Percentiles rank a stretch among this genome's conserved stretches.
phyloP scores from a whole-genome alignment of 805 yeast species.

The Ogataea paradorogensis region DNA sequence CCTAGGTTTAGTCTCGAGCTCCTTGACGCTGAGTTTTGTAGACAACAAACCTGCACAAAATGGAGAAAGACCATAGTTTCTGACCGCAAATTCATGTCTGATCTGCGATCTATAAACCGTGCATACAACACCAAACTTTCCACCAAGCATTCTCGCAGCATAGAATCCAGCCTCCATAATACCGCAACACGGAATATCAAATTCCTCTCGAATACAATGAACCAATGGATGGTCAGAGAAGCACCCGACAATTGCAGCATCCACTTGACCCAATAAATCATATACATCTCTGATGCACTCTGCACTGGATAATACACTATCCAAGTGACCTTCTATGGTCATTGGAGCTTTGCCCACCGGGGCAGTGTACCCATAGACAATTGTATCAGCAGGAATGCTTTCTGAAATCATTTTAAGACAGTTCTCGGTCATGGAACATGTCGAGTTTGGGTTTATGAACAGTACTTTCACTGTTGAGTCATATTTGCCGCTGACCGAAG shows the following conservation, averaged over 20 bases:
- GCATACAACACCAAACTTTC: constrained; percentile 33
- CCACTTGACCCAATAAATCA: constrained; percentile 26
- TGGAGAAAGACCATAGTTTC: constrained; percentile 28
- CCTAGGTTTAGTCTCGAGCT: constrained; percentile 32
- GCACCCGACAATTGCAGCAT: constrained; percentile 35
- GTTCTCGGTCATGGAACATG: constrained; percentile 30
- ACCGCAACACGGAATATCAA: constrained; percentile 34
- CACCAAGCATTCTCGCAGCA: constrained; percentile 33
- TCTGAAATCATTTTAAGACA: constrained; percentile 32
- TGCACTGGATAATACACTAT: constrained; percentile 34
- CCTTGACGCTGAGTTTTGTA: constrained; percentile 33
- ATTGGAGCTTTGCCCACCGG: constrained; percentile 27
- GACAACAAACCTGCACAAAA: constrained; percentile 35
- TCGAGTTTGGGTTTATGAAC: constrained; percentile 33
- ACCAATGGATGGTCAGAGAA: constrained; percentile 36
- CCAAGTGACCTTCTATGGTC: constrained; percentile 35
- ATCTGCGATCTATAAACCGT: constrained; percentile 32
- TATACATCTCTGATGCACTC: constrained; percentile 32
- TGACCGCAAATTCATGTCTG: constrained; percentile 32
- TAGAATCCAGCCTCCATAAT: constrained; percentile 36
- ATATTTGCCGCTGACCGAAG: constrained; percentile 7
- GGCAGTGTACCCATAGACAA: constrained; percentile 33
- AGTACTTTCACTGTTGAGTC: constrained; percentile 21
- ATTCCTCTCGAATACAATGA: constrained; percentile 35
- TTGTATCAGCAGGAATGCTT: constrained; percentile 30